Percentiles rank a stretch among this genome's conserved stretches.
phyloP scores from a whole-genome alignment of 2,329 filamentous ascomycete genomes.

The Fusarium circinatum region DNA sequence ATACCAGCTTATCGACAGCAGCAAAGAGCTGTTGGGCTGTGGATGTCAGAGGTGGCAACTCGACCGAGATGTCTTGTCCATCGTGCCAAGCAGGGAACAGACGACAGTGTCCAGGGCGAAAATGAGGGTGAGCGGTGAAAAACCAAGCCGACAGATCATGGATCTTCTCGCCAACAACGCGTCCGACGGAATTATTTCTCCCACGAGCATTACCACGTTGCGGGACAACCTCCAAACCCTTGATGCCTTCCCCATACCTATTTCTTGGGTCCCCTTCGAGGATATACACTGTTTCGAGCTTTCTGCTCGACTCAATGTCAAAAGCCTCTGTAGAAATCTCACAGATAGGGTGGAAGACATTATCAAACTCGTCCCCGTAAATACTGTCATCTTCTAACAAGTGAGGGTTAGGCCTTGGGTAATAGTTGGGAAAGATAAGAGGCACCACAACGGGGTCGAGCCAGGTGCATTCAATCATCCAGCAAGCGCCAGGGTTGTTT shows the following conservation, averaged over 20 bases:
- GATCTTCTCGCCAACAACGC: neutral
- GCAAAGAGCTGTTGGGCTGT: neutral
- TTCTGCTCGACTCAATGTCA: neutral
- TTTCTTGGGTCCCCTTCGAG: neutral
- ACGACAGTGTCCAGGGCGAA: conserved; percentile 5
- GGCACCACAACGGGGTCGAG: neutral
- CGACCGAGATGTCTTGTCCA: neutral
- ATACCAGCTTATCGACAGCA: neutral
- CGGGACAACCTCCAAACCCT: neutral
- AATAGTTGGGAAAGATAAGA: conserved; percentile 36
- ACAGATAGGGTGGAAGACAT: neutral
- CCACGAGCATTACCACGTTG: neutral
- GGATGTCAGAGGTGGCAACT: conserved; percentile 16
- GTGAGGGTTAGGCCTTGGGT: conserved; percentile 20
- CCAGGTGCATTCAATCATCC: conserved; percentile 20
- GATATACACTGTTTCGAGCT: conserved; percentile 9
- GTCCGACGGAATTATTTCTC: neutral
- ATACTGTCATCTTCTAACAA: neutral
- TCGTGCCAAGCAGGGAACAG: conserved; percentile 13
- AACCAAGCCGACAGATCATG: neutral
- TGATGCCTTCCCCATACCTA: neutral
- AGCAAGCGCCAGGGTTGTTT: conserved; percentile 16
- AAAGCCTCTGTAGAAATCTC: conserved; percentile 12
- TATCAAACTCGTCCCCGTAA: neutral
- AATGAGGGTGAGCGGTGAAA: neutral